A percentile compares a stretch with the other conserved stretches of the same genome.
Conservation (phyloP, 768 basidiomycete genomes). For the Leccinum pellstonianum region DNA sequence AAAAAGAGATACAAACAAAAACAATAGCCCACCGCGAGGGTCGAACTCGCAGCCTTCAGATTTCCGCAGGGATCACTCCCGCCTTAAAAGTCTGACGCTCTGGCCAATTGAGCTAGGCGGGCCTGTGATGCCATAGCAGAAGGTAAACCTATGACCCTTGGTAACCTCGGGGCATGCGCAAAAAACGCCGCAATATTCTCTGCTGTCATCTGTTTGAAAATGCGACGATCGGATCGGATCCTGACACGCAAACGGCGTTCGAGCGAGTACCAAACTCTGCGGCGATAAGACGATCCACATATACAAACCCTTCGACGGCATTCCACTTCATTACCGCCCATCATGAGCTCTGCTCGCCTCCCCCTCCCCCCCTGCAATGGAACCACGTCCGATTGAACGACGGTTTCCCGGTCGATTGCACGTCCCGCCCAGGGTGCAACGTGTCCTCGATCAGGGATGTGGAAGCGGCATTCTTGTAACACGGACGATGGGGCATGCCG, state of each 20-base stretch:
- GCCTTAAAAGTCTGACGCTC: conserved; percentile 56
- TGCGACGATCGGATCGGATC: not conserved
- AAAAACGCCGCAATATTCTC: not conserved
- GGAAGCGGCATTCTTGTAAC: conserved; percentile 10
- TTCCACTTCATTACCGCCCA: conserved; percentile 24
- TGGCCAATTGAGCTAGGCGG: conserved; percentile 64
- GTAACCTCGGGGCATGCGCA: not conserved
- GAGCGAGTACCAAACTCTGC: not conserved
- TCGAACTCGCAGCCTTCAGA: conserved; percentile 88
- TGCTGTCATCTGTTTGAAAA: not conserved
- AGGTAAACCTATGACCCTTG: not conserved
- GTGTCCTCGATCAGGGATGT: conserved; percentile 9
- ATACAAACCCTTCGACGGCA: not conserved
- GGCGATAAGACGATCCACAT: conserved; percentile 11
- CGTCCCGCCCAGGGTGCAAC: not conserved
- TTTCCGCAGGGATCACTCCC: conserved; percentile 30
- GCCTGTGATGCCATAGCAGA: conserved; percentile 18
- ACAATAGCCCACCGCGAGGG: conserved; percentile 74
- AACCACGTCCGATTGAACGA: conserved; percentile 5
- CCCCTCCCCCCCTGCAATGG: conserved; percentile 5
- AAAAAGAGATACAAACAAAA: conserved; percentile 7
- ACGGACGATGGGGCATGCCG: conserved; percentile 3
- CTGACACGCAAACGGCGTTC: conserved; percentile 8
- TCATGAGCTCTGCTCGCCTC: not conserved
- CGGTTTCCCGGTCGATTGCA: not conserved